Evolutionary conservation across 2,329 filamentous ascomycete species (phyloP), one percentile per base, ranked within the genome.

Genomic region (Colletotrichum acutatum): DNA sequence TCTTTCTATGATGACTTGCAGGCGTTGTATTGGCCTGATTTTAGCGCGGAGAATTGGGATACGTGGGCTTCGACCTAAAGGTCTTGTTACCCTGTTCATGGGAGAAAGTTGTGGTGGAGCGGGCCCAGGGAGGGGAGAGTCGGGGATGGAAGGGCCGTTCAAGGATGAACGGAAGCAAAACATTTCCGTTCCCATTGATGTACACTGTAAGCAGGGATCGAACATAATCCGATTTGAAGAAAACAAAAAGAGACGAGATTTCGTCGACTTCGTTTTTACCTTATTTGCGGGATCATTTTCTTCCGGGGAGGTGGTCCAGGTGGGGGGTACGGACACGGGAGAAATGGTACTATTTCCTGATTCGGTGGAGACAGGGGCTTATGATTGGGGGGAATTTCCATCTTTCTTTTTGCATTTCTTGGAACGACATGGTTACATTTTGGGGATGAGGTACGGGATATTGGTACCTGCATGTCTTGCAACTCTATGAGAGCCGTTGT

Each of bases 1-100:
- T 75, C 70, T 4, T 70, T 76, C 16, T 76, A 74, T 16, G 69
- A 75, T 19, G 74, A 76, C 52, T 56, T 66, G 60, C 74, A 76
- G 59, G 74, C 67, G 32, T 60, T 76, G 8, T 76, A 75, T n/a
- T 76, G 73, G 74, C 74, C 74, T 8, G 74, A 75, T 26, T 74
- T 76, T 26, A 76, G 73, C 49, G 57, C 70, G 19, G 74, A 72
- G 30, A 74, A 74, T 52, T 74, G 71, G 71, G 73, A 64, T 34
- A 61, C 66, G 1, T 72, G 68, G 60, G 62, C 58, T 34, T 53
- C 61, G n/a, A n/a, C 42, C 3, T 53, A 28, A 53, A 49, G 16
- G 7, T n/a, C 42, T n/a, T n/a, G 42, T 3, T 49, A 6, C n/a
- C n/a, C 9, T n/a, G 42, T 19, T 7, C 9, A 5, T n/a, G 19